Evolutionary conservation across 352 stramenopile species (phyloP).

Genomic region (Globisporangium mamillatum): DNA sequence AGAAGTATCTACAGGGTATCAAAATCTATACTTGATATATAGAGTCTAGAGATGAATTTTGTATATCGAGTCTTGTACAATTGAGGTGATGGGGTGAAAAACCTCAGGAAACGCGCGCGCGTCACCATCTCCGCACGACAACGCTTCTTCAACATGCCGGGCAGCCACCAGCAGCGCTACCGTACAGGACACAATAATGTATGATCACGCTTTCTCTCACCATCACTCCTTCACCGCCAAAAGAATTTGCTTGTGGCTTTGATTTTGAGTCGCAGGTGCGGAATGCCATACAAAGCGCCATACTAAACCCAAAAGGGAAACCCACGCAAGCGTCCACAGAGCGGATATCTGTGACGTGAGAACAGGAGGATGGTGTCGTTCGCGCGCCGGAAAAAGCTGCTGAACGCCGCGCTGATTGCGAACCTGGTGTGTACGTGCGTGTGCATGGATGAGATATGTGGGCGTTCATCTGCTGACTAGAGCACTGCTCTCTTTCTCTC

Average conservation of each 20-base stretch:
- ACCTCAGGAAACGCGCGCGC: neutral
- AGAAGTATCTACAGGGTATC: no score
- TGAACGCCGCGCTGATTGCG: constrained; percentile 61
- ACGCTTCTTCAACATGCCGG: constrained; percentile 5
- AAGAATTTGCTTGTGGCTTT: constrained; percentile 16
- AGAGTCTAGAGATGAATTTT: no score
- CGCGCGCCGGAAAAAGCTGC: constrained; percentile 38
- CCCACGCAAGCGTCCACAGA: neutral
- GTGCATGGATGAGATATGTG: neutral
- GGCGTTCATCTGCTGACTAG: constrained; percentile 1
- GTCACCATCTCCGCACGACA: neutral
- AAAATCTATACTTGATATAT: no score
- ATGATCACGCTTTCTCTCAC: neutral
- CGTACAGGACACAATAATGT: neutral
- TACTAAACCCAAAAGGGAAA: neutral
- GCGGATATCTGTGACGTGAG: neutral
- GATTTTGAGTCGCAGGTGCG: neutral
- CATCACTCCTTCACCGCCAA: neutral
- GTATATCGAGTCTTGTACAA: no score
- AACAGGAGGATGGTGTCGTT: constrained; percentile 16
- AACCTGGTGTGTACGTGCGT: constrained; percentile 51
- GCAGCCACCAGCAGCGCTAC: neutral
- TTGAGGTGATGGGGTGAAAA: neutral
- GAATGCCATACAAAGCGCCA: constrained; percentile 6
- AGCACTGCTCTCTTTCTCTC: neutral